phyloP scores from a whole-genome alignment of 2,329 filamentous ascomycete genomes.

The Periglandula ipomoeae region DNA sequence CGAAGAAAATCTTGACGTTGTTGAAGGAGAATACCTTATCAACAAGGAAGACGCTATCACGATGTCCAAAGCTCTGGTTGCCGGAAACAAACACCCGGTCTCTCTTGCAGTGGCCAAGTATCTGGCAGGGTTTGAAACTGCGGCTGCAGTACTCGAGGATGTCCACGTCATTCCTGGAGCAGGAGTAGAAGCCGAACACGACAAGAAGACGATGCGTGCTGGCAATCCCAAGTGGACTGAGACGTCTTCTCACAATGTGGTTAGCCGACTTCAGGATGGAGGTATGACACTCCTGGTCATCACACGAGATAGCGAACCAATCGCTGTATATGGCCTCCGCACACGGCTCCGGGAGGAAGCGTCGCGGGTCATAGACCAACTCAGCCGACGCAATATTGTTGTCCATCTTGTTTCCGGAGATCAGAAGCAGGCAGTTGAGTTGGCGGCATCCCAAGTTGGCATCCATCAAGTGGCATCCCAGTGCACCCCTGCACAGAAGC shows the following conservation, averaged over 20 bases:
- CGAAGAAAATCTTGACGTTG: slow-evolving; percentile 28
- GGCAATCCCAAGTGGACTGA: slow-evolving; percentile 38
- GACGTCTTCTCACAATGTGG: slow-evolving; percentile 13
- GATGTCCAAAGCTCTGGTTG: slow-evolving; percentile 20
- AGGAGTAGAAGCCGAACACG: slow-evolving; percentile 27
- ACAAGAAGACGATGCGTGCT: slow-evolving; percentile 23
- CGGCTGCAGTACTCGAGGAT: slow-evolving; percentile 12
- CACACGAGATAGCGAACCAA: slow-evolving; percentile 17
- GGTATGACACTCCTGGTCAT: slow-evolving; percentile 21
- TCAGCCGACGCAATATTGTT: slow-evolving; percentile 36
- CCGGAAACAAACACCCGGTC: slow-evolving; percentile 39
- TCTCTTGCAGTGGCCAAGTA: slow-evolving; percentile 35
- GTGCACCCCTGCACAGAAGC: slow-evolving; percentile 44
- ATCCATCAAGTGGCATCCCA: slow-evolving; percentile 33
- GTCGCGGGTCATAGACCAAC: slow-evolving; percentile 29
- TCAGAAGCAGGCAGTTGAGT: slow-evolving; percentile 35
- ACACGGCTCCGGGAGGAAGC: slow-evolving; percentile 29
- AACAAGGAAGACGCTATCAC: slow-evolving; percentile 16
- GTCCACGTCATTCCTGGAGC: slow-evolving; percentile 30
- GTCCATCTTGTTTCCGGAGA: slow-evolving; percentile 51
- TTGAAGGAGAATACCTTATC: slow-evolving; percentile 14
- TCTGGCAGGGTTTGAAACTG: slow-evolving; percentile 18
- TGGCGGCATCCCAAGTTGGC: slow-evolving; percentile 34
- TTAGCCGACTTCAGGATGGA: slow-evolving; percentile 11
- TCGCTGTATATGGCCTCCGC: slow-evolving; percentile 41